A percentile compares a stretch with the other conserved stretches of the same genome.
These are phyloP conservation scores for Pythium myriotylum DNA, from an alignment of 352 stramenopile species.

Conservation along the genomic window DNA sequence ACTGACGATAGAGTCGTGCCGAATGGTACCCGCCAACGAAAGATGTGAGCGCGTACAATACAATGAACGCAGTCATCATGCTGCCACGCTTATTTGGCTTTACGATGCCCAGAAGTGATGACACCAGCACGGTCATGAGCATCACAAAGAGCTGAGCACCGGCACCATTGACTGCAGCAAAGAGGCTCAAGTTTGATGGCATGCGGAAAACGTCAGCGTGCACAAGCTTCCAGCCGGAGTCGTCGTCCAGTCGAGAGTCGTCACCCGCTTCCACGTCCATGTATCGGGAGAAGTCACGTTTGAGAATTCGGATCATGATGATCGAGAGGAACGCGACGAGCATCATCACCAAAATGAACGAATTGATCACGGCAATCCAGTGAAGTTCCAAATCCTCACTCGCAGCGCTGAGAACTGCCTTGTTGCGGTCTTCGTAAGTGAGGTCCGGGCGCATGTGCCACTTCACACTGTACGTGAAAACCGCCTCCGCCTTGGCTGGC, in stretches of 20 bases:
- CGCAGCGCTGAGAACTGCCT: constrained; percentile 57
- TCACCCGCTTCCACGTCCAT: constrained; percentile 93
- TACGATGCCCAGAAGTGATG: constrained; percentile 92
- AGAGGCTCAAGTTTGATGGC: constrained; percentile 89
- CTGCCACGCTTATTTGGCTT: constrained; percentile 93
- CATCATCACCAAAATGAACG: constrained; percentile 97
- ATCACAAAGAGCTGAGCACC: constrained; percentile 95
- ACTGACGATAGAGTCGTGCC: constrained; percentile 93
- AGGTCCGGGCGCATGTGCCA: constrained; percentile 91
- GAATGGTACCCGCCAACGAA: constrained; percentile 93
- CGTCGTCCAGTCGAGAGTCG: constrained; percentile 89
- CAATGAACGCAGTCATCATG: constrained; percentile 93
- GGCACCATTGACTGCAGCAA: constrained; percentile 91
- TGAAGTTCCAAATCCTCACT: constrained; percentile 91
- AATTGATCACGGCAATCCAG: constrained; percentile 99
- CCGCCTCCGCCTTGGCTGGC: constrained; percentile 42
- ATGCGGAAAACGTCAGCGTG: constrained; percentile 97
- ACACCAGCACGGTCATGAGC: constrained; percentile 89
- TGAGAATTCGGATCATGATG: constrained; percentile 97
- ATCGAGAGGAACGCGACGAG: constrained; percentile 96
- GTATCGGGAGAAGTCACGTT: constrained; percentile 98
- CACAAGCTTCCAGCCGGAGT: constrained; percentile 98
- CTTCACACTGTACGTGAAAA: constrained; percentile 97
- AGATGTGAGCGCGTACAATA: constrained; percentile 95
- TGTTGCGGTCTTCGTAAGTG: constrained; percentile 90